Evolutionary conservation across 257 asterid genomes (phyloP), one percentile per base, ranked within the genome.

Genomic region (Rubia yunnanensis): DNA sequence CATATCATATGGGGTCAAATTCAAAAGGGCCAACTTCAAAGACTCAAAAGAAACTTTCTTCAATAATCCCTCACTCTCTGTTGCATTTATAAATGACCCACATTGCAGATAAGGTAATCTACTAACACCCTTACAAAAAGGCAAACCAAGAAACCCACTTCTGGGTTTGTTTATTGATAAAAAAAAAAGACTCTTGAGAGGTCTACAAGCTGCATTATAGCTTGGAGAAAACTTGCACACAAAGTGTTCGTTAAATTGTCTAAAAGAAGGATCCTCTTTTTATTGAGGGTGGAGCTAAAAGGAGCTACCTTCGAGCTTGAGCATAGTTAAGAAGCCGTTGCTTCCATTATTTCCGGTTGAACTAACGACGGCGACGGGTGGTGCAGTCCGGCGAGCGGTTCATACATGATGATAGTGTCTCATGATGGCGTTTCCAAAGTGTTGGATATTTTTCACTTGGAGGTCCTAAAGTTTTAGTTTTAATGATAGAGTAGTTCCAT

Each of bases 271-370:
- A 36, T 54, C n/a, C 38, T 35, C 31, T 72, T 59, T 5, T 61
- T 63, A 8, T 75, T 54, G 5, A 67, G 67, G 0, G 57, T 20
- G 41, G 70, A 75, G 44, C 44, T 32, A 39, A 80, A 82, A 73
- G 88, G 83, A 7, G 78, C 76, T 23, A 84, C 79, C 82, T 81
- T 85, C 20, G 91, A 79, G 76, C 73, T 85, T 23, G 91, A 79
- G 74, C 73, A 79, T 64, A 74, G 66, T 26, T 84, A 53, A 27
- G 87, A 66, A 15, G 83, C 73, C 13, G 84, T 58, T 10, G 85
- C 66, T 72, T 79, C 92, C 98, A 87, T 86, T 49, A 31, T 17
- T 17, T 17, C 52, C 22, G 64, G 64, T 8, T 11, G 58, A 64
- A 28, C 0, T 6, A 44, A 15, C 32, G 30, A 36, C 38, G 28